Evolutionary conservation across 805 yeast genomes (phyloP).

Genomic region (Kregervanrija pseudodelftensis): DNA sequence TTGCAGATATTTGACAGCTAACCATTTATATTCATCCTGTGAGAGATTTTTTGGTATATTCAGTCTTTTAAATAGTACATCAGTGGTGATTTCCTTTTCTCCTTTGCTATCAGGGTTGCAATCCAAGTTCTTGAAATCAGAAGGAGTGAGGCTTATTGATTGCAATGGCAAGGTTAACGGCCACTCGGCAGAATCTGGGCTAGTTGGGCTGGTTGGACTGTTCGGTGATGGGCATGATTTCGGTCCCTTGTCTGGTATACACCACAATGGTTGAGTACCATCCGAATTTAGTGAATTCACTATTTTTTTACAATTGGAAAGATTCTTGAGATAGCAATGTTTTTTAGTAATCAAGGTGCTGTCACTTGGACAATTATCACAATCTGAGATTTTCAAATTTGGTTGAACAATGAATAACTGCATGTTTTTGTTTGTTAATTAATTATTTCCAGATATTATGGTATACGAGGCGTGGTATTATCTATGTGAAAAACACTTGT

Average conservation of each 20-base stretch:
- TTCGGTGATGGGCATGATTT: no score
- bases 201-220: no score
- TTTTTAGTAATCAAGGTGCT: conserved; percentile 14
- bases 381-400: conserved; percentile 22
- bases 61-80: neutral
- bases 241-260: no score
- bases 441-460: neutral
- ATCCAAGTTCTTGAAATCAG: conserved; percentile 4
- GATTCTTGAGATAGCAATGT: conserved; percentile 12
- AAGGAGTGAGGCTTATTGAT: conserved; percentile 3
- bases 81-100: neutral
- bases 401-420: conserved; percentile 26
- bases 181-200: no score
- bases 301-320: conserved; percentile 11
- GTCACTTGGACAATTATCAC: conserved; percentile 19
- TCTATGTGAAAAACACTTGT: no score
- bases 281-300: neutral
- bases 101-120: neutral
- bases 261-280: no score
- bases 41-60: conserved; percentile 5
- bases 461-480: no score
- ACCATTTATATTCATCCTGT: conserved; percentile 6
- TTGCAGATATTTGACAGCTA: conserved; percentile 21
- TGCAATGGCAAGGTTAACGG: conserved; percentile 3
- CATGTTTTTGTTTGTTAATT: conserved; percentile 16